These are phyloP conservation scores for Carex sylvatica DNA, from an alignment of 202 grass and related monocot genomes.

Conservation along the genomic window DNA sequence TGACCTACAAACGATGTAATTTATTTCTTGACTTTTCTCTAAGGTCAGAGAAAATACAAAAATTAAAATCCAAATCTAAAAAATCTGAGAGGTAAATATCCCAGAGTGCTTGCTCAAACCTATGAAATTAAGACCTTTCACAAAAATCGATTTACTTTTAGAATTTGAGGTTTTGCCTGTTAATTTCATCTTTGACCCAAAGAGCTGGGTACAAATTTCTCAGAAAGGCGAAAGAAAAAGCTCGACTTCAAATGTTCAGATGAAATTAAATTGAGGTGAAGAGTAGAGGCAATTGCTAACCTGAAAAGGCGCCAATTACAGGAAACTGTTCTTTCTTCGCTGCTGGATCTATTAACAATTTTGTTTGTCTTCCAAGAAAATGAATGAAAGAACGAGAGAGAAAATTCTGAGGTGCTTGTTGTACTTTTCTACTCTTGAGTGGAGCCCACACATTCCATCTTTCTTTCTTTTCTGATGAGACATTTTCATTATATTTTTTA, in stretches of 20 bases:
- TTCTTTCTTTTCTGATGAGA: not conserved
- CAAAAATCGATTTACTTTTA: not conserved
- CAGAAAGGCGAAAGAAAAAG: not conserved
- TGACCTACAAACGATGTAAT: not conserved
- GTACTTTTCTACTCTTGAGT: not conserved
- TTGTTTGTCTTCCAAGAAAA: not conserved
- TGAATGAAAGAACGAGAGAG: not conserved
- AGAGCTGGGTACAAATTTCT: not conserved
- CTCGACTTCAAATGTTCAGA: not conserved
- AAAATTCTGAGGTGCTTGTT: slow-evolving; percentile 9
- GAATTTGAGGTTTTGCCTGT: not conserved
- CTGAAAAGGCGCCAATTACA: not conserved
- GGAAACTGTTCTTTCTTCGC: not conserved
- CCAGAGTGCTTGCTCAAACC: not conserved
- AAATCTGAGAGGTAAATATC: not conserved
- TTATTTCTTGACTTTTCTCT: not conserved
- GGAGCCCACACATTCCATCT: not conserved
- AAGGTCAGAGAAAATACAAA: not conserved
- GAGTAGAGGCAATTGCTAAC: not conserved
- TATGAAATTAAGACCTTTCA: not conserved
- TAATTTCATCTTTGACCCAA: not conserved
- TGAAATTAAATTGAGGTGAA: not conserved
- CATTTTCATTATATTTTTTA: not conserved
- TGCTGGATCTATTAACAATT: slow-evolving; percentile 1
- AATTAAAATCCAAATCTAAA: not conserved